phyloP scores from a whole-genome alignment of 1,284 basidiomycete species.

The Pascua guehoae region DNA sequence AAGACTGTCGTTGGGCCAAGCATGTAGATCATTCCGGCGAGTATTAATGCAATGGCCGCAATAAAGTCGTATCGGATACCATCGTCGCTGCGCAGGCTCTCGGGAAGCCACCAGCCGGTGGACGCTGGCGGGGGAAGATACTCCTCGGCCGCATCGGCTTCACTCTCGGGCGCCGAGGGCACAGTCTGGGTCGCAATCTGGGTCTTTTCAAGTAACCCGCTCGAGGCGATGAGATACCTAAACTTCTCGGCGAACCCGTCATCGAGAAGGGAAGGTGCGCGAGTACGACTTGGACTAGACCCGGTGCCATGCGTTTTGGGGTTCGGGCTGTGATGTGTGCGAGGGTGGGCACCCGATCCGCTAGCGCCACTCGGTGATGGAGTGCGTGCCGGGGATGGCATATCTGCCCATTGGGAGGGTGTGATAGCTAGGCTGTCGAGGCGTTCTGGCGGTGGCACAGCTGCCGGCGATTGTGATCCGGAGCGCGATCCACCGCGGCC shows the following conservation, averaged over 20 bases:
- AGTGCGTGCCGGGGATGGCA: too few relatives aligned
- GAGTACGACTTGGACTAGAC: too few relatives aligned
- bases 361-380: too few relatives aligned
- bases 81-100: background rate
- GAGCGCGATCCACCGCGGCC: too few relatives aligned
- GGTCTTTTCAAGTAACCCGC: conserved; percentile 35
- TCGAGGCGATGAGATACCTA: conserved; percentile 42
- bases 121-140: background rate
- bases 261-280: background rate
- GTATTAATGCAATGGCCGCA: background rate
- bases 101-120: background rate
- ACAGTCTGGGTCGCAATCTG: conserved; percentile 1
- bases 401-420: background rate
- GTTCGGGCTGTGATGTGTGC: too few relatives aligned
- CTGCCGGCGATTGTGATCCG: too few relatives aligned
- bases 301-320: too few relatives aligned
- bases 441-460: too few relatives aligned
- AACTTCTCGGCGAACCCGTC: conserved; percentile 39
- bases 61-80: conserved; percentile 2
- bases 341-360: too few relatives aligned
- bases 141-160: background rate
- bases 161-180: background rate
- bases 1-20: background rate
- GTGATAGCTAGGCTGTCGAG: too few relatives aligned
- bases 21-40: background rate